These are phyloP conservation scores for Pulicaria dysenterica DNA, from an alignment of 129 eudicot species.

Conservation along the genomic window DNA sequence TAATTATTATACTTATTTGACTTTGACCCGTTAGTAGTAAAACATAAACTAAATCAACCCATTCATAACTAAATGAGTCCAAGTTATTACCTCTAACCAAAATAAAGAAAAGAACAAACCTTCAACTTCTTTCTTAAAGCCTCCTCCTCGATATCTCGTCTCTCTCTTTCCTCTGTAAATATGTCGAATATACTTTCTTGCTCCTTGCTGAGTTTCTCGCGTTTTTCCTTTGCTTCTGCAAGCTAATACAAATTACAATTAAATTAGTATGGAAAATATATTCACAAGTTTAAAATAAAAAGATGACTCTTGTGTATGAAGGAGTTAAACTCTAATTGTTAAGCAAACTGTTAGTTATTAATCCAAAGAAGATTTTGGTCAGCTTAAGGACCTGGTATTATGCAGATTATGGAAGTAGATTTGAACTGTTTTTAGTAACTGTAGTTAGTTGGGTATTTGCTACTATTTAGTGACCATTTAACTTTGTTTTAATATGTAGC, in stretches of 20 bases:
- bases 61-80: neutral
- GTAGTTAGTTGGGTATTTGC: too few species aligned
- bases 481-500: too few species aligned
- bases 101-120: slow-evolving; percentile 43
- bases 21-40: neutral
- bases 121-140: slow-evolving; percentile 59
- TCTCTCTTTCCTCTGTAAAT: slow-evolving; percentile 76
- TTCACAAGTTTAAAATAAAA: neutral
- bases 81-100: neutral
- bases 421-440: too few species aligned
- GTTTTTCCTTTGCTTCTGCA: slow-evolving; percentile 42
- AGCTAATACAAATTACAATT: slow-evolving; percentile 41
- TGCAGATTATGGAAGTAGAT: too few species aligned
- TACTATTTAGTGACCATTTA: too few species aligned
- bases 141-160: slow-evolving; percentile 71
- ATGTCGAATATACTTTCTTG: slow-evolving; percentile 67
- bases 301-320: neutral
- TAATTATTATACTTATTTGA: neutral
- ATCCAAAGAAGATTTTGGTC: too few species aligned
- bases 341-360: too few species aligned
- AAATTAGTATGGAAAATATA: neutral
- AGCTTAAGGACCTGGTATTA: too few species aligned
- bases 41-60: slow-evolving; percentile 8
- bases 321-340: neutral
- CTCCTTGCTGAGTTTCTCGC: slow-evolving; percentile 52